Evolutionary conservation across 495 filamentous ascomycete genomes (phyloP).

Genomic region (Podospora bellae-mahoneyi): DNA sequence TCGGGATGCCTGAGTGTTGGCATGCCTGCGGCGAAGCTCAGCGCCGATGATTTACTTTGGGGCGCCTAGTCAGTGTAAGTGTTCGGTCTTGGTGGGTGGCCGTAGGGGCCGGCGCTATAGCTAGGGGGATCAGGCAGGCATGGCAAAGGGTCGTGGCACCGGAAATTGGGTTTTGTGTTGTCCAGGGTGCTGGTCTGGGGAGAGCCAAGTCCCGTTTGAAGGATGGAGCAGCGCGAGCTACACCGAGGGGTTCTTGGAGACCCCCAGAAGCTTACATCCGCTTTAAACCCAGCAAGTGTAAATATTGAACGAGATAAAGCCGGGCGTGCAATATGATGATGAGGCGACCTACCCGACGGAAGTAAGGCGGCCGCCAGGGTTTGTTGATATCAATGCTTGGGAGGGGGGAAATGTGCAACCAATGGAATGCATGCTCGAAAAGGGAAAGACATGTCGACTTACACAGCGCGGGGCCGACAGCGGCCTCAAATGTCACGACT

Average conservation of each 20-base stretch:
- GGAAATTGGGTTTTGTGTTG: slow-evolving; percentile 25
- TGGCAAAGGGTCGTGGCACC: slow-evolving; percentile 23
- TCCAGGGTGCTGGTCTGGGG: slow-evolving; percentile 12
- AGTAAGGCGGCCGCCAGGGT: slow-evolving; percentile 4
- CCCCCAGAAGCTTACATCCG: background rate
- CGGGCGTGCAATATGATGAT: background rate
- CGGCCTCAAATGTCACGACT: slow-evolving; percentile 1
- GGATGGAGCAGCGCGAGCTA: background rate
- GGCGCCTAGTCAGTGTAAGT: slow-evolving; percentile 22
- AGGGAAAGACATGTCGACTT: background rate
- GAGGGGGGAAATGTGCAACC: background rate
- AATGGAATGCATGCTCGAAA: slow-evolving; percentile 1
- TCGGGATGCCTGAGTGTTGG: slow-evolving; percentile 39
- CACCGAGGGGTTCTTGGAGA: background rate
- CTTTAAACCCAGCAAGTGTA: background rate
- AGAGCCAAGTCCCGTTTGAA: slow-evolving; percentile 17
- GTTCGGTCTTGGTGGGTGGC: slow-evolving; percentile 25
- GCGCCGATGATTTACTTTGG: slow-evolving; percentile 25
- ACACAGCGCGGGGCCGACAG: background rate
- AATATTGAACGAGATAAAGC: background rate
- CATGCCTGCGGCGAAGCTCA: slow-evolving; percentile 38
- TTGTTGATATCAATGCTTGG: slow-evolving; percentile 5
- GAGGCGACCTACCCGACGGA: background rate
- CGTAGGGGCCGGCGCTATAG: slow-evolving; percentile 25
- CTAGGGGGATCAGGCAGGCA: slow-evolving; percentile 15